phyloP scores from a whole-genome alignment of 805 yeast genomes.

The Priceomyces melissophilus region DNA sequence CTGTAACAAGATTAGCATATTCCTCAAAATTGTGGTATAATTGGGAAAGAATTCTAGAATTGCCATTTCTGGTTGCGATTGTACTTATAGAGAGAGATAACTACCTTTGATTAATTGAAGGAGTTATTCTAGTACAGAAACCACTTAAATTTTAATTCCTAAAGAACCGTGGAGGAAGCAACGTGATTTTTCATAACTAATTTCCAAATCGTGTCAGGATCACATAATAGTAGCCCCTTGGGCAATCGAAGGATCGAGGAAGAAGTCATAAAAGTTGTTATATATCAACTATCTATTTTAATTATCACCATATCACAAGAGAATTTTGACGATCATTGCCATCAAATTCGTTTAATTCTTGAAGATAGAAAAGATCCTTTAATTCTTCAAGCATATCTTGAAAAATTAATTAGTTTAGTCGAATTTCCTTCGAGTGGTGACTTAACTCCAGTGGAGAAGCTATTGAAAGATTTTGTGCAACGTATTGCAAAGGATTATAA shows the following conservation, averaged over 20 bases:
- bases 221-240: conserved; percentile 34
- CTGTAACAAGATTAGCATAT: background rate
- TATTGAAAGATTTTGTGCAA: conserved; percentile 25
- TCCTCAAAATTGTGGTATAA: background rate
- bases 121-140: background rate
- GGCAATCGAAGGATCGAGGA: conserved; percentile 25
- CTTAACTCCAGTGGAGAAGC: conserved; percentile 20
- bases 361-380: conserved; percentile 19
- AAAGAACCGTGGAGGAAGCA: background rate
- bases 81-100: background rate
- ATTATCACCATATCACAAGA: conserved; percentile 40
- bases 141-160: background rate
- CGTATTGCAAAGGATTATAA: conserved; percentile 22
- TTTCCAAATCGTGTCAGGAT: conserved; percentile 32
- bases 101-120: background rate
- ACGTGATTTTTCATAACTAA: background rate
- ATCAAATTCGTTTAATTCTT: conserved; percentile 48
- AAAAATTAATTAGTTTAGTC: conserved; percentile 15
- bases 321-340: conserved; percentile 36
- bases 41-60: too few relatives aligned
- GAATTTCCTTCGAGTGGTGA: conserved; percentile 9
- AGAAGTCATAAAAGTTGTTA: conserved; percentile 36
- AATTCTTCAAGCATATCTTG: conserved; percentile 18
- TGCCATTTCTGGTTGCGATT: too few relatives aligned
- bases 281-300: conserved; percentile 54